These are phyloP conservation scores for Solanum sejunctum DNA, from an alignment of 257 asterid species.

Conservation along the genomic window DNA sequence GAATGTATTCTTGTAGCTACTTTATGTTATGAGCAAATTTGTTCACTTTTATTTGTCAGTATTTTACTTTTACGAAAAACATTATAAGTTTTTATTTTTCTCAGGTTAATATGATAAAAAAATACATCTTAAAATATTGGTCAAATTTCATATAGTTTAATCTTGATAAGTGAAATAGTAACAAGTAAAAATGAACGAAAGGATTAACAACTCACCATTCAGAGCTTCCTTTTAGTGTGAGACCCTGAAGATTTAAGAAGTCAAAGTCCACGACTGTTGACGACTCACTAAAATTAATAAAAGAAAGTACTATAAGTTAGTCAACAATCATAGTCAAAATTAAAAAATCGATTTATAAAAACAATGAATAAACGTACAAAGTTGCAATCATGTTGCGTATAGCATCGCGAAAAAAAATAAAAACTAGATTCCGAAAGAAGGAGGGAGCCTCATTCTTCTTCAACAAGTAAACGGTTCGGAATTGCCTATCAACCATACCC, in stretches of 20 bases:
- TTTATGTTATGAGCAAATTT: not conserved
- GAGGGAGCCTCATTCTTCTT: slow-evolving; percentile 18
- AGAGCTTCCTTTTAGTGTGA: slow-evolving; percentile 45
- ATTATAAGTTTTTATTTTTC: too few relatives aligned
- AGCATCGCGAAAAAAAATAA: slow-evolving; percentile 1
- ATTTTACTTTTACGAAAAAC: too few relatives aligned
- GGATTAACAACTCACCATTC: slow-evolving; percentile 18
- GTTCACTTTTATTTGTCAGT: too few relatives aligned
- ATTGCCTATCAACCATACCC: slow-evolving; percentile 29
- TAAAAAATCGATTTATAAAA: not conserved
- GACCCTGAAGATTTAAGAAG: slow-evolving; percentile 4
- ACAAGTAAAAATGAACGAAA: too few relatives aligned
- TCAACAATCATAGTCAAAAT: not conserved
- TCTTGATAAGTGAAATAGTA: too few relatives aligned
- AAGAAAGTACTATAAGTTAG: not conserved
- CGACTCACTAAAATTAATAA: slow-evolving; percentile 14
- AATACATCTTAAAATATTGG: too few relatives aligned
- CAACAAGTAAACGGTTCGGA: slow-evolving; percentile 13
- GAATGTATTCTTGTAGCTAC: not conserved
- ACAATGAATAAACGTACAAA: slow-evolving; percentile 3
- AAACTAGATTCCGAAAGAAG: slow-evolving; percentile 28
- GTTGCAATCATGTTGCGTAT: slow-evolving; percentile 4
- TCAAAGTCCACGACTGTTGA: slow-evolving; percentile 16
- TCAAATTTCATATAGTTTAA: too few relatives aligned
- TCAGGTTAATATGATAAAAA: too few relatives aligned